Conservation (phyloP, 139 green algal species). For the Chlorella ohadii region DNA sequence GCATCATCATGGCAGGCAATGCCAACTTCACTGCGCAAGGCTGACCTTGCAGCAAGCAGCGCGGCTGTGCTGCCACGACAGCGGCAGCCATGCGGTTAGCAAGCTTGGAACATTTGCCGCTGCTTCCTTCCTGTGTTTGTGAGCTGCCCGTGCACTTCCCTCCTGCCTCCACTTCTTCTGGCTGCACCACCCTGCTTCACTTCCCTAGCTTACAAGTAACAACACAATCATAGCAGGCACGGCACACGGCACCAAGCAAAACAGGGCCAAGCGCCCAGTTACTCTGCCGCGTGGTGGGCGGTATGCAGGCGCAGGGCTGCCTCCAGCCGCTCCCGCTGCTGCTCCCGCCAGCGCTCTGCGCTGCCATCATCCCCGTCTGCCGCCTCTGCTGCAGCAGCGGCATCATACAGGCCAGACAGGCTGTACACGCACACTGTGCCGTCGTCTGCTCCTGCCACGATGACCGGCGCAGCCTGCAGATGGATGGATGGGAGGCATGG, state of each 20-base stretch:
- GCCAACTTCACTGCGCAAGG: conserved; percentile 33
- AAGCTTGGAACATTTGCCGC: too few species aligned
- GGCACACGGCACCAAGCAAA: too few species aligned
- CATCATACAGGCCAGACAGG: conserved; percentile 18
- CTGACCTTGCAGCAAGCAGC: background rate
- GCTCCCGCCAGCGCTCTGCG: background rate
- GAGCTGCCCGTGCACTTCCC: too few species aligned
- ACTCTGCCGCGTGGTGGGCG: background rate
- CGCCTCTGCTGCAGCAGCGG: too few species aligned
- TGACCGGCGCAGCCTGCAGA: conserved; percentile 54
- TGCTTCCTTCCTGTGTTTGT: too few species aligned
- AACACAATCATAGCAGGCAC: background rate
- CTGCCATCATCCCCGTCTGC: background rate
- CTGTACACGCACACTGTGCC: conserved; percentile 67
- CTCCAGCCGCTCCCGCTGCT: conserved; percentile 27
- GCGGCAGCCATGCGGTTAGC: too few species aligned
- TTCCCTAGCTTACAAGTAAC: background rate
- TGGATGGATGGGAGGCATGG: background rate
- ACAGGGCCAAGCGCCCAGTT: background rate
- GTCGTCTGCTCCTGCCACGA: conserved; percentile 68
- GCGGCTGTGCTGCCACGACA: background rate
- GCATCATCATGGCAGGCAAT: conserved; percentile 57
- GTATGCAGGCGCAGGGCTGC: conserved; percentile 14
- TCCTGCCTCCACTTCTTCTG: too few species aligned
- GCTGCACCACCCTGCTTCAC: too few species aligned